These are phyloP conservation scores for Monilinia polystroma DNA, from an alignment of 2,329 filamentous ascomycete species.

Conservation along the genomic window DNA sequence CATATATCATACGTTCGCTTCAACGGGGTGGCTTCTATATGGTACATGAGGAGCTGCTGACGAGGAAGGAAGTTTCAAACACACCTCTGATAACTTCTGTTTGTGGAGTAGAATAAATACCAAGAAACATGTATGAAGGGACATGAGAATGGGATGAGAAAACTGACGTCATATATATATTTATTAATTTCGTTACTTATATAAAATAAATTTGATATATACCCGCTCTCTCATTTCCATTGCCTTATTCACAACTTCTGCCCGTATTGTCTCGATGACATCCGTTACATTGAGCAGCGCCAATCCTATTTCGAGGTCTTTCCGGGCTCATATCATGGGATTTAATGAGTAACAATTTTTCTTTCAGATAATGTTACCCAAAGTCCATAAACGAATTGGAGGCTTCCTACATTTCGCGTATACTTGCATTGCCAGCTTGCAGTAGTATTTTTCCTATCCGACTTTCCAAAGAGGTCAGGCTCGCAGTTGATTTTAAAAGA, in stretches of 20 bases:
- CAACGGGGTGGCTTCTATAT: too few relatives aligned
- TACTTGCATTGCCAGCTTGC: slow-evolving; percentile 24
- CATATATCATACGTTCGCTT: background rate
- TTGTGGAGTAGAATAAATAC: background rate
- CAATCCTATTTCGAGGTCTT: background rate
- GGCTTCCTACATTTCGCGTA: slow-evolving; percentile 23
- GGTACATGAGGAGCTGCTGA: too few relatives aligned
- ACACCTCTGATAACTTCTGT: background rate
- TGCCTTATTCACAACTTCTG: background rate
- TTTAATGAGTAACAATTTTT: background rate
- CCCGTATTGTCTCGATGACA: background rate
- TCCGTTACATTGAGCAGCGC: background rate
- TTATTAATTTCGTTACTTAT: background rate
- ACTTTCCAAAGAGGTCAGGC: slow-evolving; percentile 21
- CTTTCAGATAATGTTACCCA: slow-evolving; percentile 10
- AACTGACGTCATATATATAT: background rate
- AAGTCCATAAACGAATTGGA: slow-evolving; percentile 14
- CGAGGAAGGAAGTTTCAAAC: background rate
- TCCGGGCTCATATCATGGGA: slow-evolving; percentile 9
- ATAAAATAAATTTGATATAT: slow-evolving; percentile 3
- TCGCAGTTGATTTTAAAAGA: slow-evolving; percentile 17
- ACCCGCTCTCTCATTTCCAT: background rate
- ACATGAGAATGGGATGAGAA: background rate
- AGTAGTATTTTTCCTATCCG: slow-evolving; percentile 21
- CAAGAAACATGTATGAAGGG: background rate